Evolutionary conservation across 2,329 filamentous ascomycete species (phyloP).

Genomic region (Neonectria ditissima): DNA sequence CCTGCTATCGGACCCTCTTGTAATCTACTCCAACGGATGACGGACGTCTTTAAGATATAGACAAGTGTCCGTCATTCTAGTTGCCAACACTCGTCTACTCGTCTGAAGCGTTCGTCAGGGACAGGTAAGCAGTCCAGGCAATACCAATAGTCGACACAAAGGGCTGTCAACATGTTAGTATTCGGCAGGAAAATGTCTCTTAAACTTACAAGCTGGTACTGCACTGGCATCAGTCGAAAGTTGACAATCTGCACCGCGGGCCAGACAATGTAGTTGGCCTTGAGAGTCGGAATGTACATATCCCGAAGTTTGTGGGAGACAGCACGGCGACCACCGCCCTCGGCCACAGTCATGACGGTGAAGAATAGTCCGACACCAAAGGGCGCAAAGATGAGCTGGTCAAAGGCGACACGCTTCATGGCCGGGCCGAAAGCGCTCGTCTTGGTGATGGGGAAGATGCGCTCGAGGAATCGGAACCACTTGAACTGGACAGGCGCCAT

Average conservation of each 20-base stretch:
- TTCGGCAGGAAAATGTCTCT: background rate
- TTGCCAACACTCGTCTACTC: constrained; percentile 56
- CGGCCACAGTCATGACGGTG: constrained; percentile 94
- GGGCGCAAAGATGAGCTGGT: constrained; percentile 94
- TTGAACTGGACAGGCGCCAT: constrained; percentile 97
- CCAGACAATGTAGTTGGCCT: constrained; percentile 97
- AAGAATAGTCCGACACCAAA: constrained; percentile 91
- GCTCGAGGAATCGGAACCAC: constrained; percentile 91
- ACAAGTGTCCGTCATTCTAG: background rate
- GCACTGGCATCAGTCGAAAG: constrained; percentile 93
- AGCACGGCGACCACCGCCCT: constrained; percentile 87
- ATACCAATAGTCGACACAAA: constrained; percentile 97
- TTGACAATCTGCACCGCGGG: constrained; percentile 96
- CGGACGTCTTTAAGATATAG: constrained; percentile 4
- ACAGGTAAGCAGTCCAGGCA: constrained; percentile 97
- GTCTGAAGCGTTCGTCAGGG: constrained; percentile 87
- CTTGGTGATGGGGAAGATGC: constrained; percentile 87
- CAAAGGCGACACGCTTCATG: constrained; percentile 89
- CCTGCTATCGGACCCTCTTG: background rate
- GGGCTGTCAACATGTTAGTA: constrained; percentile 67
- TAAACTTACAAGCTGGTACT: constrained; percentile 89
- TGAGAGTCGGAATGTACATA: constrained; percentile 92
- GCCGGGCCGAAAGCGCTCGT: constrained; percentile 79
- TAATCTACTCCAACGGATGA: background rate
- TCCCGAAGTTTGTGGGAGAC: constrained; percentile 88